Evolutionary conservation across 495 filamentous ascomycete species (phyloP), one percentile per base, ranked within the genome.

Genomic region (Chaetomidium leptoderma): DNA sequence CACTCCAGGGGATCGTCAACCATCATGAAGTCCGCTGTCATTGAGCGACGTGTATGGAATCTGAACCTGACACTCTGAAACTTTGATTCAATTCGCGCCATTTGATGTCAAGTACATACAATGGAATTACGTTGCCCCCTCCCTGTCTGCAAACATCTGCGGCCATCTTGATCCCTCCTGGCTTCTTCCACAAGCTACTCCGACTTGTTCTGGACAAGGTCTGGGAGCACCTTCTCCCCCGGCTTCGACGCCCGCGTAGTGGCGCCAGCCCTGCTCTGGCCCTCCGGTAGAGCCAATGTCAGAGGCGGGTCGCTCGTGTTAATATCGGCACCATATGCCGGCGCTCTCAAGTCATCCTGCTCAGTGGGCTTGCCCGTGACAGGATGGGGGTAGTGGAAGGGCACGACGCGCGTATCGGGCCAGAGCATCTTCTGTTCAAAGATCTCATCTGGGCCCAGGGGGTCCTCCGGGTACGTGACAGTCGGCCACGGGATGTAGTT

Each of bases 311-410:
- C 68, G 33, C 70, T 68, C 9, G 66, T 70, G 52, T 50, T 58
- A 13, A 66, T 62, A 33, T 74, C 73, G 48, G 73, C 59, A 5
- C 78, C 78, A 48, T 59, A 79, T 42, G 58, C 55, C 14, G 78
- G 78, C 29, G 78, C 78, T 23, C 76, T 68, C 61, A 82, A 60
- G 53, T 79, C 78, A 55, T 79, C 76, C 14, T 64, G 67, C 4
- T 64, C 62, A 0, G 76, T 70, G 55, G 47, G 54, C 61, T 71
- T 67, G 1, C 78, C 78, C 21, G 79, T 82, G 3, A 82, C 72
- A 1, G 78, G 79, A 59, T 82, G 78, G 6, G 75, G 69, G 59
- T 82, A 82, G 58, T 82, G 79, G 66, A 81, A 81, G 3, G 78
- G 78, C 42, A 82, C 72, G 13, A 80, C 79, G 53, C 78, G 69